Conservation (phyloP, 1,284 basidiomycete genomes). For the Ganoderma lingzhi region DNA sequence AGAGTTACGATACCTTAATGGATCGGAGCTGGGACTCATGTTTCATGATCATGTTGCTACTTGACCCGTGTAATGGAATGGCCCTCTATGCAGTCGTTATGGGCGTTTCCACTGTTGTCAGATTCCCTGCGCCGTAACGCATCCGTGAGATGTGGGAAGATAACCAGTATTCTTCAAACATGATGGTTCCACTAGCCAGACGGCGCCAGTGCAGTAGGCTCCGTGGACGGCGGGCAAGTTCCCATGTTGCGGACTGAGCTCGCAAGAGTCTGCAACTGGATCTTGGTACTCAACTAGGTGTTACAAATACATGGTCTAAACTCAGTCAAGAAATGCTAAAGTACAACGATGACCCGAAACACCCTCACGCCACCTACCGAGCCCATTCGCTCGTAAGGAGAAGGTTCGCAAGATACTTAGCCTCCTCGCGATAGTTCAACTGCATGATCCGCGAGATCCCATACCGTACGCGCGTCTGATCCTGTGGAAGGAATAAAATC, state of each 20-base stretch:
- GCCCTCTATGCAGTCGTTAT: too few species aligned
- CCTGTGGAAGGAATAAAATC: conserved; percentile 51
- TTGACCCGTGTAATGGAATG: neutral
- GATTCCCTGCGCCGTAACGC: too few species aligned
- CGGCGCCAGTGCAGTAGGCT: neutral
- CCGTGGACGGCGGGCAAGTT: neutral
- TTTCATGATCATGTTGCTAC: neutral
- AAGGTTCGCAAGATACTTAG: conserved; percentile 63
- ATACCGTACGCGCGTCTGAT: conserved; percentile 82
- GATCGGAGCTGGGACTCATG: conserved; percentile 3
- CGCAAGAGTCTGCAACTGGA: neutral
- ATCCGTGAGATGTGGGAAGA: too few species aligned
- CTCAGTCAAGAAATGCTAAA: neutral
- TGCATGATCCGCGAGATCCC: conserved; percentile 74
- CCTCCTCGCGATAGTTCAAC: conserved; percentile 82
- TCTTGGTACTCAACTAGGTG: neutral
- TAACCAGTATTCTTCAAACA: neutral
- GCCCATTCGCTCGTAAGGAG: conserved; percentile 44
- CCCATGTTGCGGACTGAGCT: neutral
- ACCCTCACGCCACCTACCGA: conserved; percentile 13
- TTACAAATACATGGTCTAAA: conserved; percentile 8
- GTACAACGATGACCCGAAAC: neutral
- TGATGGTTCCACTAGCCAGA: neutral
- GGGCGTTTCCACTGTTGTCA: too few species aligned
- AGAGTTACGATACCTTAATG: conserved; percentile 23